Conservation (phyloP, 2,329 filamentous ascomycete genomes). For the Alternaria dauci region DNA sequence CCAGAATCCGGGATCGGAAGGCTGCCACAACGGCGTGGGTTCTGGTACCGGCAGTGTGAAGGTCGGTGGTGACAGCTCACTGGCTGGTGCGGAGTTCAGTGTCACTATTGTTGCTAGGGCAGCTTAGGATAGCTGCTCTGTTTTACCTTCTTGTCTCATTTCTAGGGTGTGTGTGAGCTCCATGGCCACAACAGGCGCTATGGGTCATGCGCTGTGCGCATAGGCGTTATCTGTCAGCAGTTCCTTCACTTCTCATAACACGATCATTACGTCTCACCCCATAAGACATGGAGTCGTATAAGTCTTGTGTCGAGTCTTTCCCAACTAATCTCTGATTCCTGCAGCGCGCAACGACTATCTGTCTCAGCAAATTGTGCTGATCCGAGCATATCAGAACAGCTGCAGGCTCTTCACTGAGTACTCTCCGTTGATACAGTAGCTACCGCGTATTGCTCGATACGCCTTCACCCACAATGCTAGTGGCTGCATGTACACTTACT, state of each 20-base stretch:
- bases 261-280: not conserved
- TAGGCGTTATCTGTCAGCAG: not conserved
- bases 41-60: conserved; percentile 34
- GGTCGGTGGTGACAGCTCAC: conserved; percentile 30
- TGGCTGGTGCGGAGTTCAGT: conserved; percentile 37
- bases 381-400: too few species aligned
- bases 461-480: not conserved
- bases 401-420: not conserved
- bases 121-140: not conserved
- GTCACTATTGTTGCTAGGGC: conserved; percentile 24
- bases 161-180: not conserved
- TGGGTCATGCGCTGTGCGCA: not conserved
- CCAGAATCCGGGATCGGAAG: conserved; percentile 24
- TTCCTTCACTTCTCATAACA: not conserved
- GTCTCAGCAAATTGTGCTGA: not conserved
- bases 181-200: not conserved
- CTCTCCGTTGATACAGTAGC: not conserved
- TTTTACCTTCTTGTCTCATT: not conserved
- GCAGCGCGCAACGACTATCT: not conserved
- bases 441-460: not conserved
- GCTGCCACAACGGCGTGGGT: conserved; percentile 30
- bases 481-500: not conserved
- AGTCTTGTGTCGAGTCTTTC: not conserved
- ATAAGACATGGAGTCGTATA: not conserved
- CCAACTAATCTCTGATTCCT: not conserved